Evolutionary conservation across 2,329 filamentous ascomycete genomes (phyloP).

Genomic region (Ceratocystis huliohia): DNA sequence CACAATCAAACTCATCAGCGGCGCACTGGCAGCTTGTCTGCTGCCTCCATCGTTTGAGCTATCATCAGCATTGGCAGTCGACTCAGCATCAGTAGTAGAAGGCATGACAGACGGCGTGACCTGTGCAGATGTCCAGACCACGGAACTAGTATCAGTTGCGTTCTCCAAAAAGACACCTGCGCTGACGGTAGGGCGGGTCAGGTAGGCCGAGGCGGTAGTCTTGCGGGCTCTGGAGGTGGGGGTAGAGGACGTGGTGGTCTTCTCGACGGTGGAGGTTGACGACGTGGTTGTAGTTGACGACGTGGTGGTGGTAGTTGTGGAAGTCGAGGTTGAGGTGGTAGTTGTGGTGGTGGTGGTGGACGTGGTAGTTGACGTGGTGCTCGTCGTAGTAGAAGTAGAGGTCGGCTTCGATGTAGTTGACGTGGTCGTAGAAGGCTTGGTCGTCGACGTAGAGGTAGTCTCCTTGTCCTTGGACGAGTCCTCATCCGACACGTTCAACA

Average conservation of each 20-base stretch:
- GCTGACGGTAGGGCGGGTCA: slow-evolving; percentile 25
- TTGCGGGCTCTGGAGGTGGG: slow-evolving; percentile 21
- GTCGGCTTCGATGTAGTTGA: slow-evolving; percentile 22
- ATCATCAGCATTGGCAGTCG: slow-evolving; percentile 5
- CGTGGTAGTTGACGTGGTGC: slow-evolving; percentile 21
- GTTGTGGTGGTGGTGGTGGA: slow-evolving; percentile 18
- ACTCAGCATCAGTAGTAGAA: not conserved
- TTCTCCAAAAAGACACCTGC: slow-evolving; percentile 46
- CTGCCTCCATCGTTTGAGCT: slow-evolving; percentile 32
- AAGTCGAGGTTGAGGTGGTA: slow-evolving; percentile 6
- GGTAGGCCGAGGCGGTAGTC: slow-evolving; percentile 22
- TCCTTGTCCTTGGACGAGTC: slow-evolving; percentile 15
- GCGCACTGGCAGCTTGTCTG: slow-evolving; percentile 37
- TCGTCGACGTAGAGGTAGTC: slow-evolving; percentile 20
- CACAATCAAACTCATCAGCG: slow-evolving; percentile 42
- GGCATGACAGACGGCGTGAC: slow-evolving; percentile 13
- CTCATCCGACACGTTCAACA: not conserved
- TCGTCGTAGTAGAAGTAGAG: slow-evolving; percentile 25
- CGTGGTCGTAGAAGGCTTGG: slow-evolving; percentile 19
- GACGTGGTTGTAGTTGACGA: slow-evolving; percentile 22
- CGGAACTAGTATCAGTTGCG: slow-evolving; percentile 26
- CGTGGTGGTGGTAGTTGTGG: slow-evolving; percentile 18
- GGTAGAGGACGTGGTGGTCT: slow-evolving; percentile 20
- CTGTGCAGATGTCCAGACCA: not conserved
- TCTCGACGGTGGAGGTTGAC: slow-evolving; percentile 20